Evolutionary conservation across 768 basidiomycete genomes (phyloP).

Genomic region (Suillus americanus): DNA sequence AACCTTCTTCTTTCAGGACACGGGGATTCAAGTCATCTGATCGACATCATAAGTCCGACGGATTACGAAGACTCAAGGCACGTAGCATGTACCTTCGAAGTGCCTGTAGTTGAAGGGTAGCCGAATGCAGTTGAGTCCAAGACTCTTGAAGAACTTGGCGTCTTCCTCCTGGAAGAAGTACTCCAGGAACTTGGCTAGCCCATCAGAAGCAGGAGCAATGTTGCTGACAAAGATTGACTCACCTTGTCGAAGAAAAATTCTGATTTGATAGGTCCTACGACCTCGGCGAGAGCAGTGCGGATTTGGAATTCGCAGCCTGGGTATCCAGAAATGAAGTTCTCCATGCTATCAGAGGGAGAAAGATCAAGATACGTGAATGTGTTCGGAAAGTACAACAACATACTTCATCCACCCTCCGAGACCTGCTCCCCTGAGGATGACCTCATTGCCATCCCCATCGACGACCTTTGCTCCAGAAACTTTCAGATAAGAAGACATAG

Average conservation of each 20-base stretch:
- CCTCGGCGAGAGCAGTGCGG: constrained; percentile 62
- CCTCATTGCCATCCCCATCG: constrained; percentile 53
- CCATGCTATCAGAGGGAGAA: constrained; percentile 48
- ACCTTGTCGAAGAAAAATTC: constrained; percentile 87
- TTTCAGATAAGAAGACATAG: constrained; percentile 44
- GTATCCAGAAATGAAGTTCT: constrained; percentile 77
- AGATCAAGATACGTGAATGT: constrained; percentile 5
- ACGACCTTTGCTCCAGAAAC: constrained; percentile 62
- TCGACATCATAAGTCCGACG: constrained; percentile 9
- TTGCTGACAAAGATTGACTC: constrained; percentile 6
- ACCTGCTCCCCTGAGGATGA: constrained; percentile 72
- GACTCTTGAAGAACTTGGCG: constrained; percentile 72
- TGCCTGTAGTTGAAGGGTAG: constrained; percentile 74
- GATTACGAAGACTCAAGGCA: not conserved
- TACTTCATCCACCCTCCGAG: constrained; percentile 87
- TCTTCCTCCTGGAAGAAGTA: constrained; percentile 81
- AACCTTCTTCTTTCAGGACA: constrained; percentile 69
- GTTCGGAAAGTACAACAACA: constrained; percentile 31
- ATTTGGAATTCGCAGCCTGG: constrained; percentile 83
- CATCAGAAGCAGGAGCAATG: not conserved
- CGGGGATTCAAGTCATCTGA: constrained; percentile 76
- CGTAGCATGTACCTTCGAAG: constrained; percentile 49
- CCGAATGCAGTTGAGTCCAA: constrained; percentile 80
- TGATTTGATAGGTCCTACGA: constrained; percentile 65
- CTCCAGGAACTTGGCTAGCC: constrained; percentile 63